Conservation (phyloP, 345 rosid species). For the Eucalyptus brandiana region DNA sequence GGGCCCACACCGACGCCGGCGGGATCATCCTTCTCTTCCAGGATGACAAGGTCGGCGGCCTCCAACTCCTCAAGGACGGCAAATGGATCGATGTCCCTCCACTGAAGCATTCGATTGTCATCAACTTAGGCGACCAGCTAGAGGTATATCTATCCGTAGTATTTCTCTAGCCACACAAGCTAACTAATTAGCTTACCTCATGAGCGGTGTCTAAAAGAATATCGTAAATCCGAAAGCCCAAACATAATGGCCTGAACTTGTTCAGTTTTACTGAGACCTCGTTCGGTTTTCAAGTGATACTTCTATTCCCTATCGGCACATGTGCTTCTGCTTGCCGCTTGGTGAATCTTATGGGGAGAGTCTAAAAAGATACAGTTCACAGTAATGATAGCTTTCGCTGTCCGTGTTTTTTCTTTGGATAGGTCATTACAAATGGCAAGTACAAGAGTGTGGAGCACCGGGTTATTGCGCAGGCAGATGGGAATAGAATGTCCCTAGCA, state of each 20-base stretch:
- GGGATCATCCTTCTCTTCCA: slow-evolving; percentile 88
- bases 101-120: slow-evolving; percentile 75
- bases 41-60: slow-evolving; percentile 83
- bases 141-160: slow-evolving; percentile 29
- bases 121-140: slow-evolving; percentile 89
- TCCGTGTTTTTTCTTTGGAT: not conserved
- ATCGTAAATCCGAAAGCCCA: not conserved
- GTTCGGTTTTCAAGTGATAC: not conserved
- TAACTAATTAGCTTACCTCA: not conserved
- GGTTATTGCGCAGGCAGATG: slow-evolving; percentile 65
- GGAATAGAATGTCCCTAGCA: slow-evolving; percentile 79
- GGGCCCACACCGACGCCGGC: slow-evolving; percentile 93
- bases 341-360: not conserved
- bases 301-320: not conserved
- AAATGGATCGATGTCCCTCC: slow-evolving; percentile 90
- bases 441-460: slow-evolving; percentile 92
- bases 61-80: slow-evolving; percentile 85
- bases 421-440: slow-evolving; percentile 91
- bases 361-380: not conserved
- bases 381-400: not conserved
- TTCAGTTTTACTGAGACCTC: not conserved
- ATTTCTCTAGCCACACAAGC: not conserved
- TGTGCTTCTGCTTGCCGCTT: not conserved
- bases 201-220: not conserved
- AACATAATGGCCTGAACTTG: not conserved